Percentiles rank a stretch among this genome's conserved stretches.
phyloP scores from a whole-genome alignment of 78 protist genomes.

The Dictyostelium capitatum region DNA sequence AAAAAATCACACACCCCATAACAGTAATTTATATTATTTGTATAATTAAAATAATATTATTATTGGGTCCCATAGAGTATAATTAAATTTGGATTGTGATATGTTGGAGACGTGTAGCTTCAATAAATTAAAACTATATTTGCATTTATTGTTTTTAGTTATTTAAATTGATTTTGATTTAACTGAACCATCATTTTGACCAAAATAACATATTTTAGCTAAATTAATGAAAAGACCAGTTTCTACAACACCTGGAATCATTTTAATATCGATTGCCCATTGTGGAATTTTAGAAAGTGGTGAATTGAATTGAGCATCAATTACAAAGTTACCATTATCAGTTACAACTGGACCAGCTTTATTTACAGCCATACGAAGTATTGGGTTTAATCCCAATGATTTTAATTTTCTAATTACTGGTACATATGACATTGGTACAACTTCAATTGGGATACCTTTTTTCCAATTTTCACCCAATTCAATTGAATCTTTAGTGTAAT shows the following conservation, averaged over 20 bases:
- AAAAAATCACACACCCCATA: too few species aligned
- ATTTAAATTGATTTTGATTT: conserved; percentile 30
- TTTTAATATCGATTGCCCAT: conserved; percentile 13
- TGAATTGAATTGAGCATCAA: conserved; percentile 83
- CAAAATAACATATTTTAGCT: conserved; percentile 83
- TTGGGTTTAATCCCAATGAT: conserved; percentile 1
- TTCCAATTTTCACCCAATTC: conserved; percentile 87
- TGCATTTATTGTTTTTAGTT: too few species aligned
- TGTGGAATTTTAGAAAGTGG: conserved; percentile 19
- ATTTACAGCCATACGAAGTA: conserved; percentile 83
- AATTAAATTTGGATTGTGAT: too few species aligned
- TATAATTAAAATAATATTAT: too few species aligned
- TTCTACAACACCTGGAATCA: conserved; percentile 92
- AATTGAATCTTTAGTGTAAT: conserved; percentile 77
- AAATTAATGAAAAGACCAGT: conserved; percentile 86
- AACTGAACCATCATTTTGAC: conserved; percentile 86
- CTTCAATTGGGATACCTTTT: conserved; percentile 93
- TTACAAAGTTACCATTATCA: conserved; percentile 91
- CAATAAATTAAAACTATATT: too few species aligned
- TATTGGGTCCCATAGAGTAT: too few species aligned
- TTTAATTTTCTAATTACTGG: conserved; percentile 49
- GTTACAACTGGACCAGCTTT: conserved; percentile 93
- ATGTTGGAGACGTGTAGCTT: too few species aligned
- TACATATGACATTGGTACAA: conserved; percentile 84
- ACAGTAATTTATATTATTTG: too few species aligned